Evolutionary conservation across 2,329 filamentous ascomycete genomes (phyloP).

Genomic region (Fusarium albidum): DNA sequence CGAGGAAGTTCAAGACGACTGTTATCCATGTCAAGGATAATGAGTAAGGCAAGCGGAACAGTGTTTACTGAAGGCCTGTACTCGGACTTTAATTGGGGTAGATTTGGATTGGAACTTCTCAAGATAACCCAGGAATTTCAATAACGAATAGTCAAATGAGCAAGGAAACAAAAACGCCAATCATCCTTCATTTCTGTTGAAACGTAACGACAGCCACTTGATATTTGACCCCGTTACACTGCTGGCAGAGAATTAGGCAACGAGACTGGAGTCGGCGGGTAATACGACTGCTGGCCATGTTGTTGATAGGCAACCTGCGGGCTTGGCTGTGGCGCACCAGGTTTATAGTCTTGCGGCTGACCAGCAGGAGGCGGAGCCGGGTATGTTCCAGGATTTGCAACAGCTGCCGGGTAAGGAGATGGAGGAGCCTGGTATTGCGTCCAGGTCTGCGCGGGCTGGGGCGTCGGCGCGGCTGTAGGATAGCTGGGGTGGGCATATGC

Average conservation of each 20-base stretch:
- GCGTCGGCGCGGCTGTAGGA: rapidly evolving
- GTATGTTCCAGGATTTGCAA: constrained; percentile 5
- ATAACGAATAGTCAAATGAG: too few species aligned
- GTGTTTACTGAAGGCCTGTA: too few species aligned
- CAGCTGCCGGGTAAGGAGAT: constrained; percentile 4
- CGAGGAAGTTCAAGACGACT: constrained; percentile 63
- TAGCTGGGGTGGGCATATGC: neutral
- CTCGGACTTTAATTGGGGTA: too few species aligned
- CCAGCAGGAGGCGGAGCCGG: neutral
- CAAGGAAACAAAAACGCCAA: too few species aligned
- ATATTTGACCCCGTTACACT: neutral
- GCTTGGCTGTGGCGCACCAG: constrained; percentile 1
- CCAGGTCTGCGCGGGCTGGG: neutral
- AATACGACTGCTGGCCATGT: neutral
- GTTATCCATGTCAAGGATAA: constrained; percentile 66
- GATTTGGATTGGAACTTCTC: too few species aligned
- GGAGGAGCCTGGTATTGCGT: constrained; percentile 12
- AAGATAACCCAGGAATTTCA: too few species aligned
- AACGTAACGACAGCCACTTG: too few species aligned
- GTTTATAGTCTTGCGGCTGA: neutral
- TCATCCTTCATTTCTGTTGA: too few species aligned
- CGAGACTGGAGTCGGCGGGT: constrained; percentile 13
- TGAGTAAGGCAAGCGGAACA: constrained; percentile 53
- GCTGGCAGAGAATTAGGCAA: constrained; percentile 9
- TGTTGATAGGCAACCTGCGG: constrained; percentile 7